Evolutionary conservation across 2,329 filamentous ascomycete genomes (phyloP).

Genomic region (Aspergillus calidoustus): DNA sequence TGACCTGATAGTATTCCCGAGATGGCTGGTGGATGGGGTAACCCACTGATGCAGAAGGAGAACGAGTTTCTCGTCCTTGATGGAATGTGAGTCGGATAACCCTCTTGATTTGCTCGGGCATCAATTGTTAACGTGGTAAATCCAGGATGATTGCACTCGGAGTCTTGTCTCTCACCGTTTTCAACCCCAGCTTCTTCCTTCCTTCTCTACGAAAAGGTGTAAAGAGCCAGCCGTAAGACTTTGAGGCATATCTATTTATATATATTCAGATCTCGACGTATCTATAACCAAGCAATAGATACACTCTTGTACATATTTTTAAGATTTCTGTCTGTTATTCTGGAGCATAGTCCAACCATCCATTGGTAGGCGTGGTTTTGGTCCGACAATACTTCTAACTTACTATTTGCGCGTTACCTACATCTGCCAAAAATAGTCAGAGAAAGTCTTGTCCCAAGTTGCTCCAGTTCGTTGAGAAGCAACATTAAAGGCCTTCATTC

Average conservation of each 20-base stretch:
- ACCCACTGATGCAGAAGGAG: constrained; percentile 52
- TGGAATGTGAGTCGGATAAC: constrained; percentile 47
- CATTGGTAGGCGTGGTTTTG: neutral
- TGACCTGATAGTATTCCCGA: constrained; percentile 48
- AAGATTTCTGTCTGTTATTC: neutral
- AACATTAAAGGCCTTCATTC: neutral
- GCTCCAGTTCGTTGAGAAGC: too few relatives aligned
- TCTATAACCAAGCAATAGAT: neutral
- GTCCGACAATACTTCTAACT: neutral
- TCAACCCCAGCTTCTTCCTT: constrained; percentile 53
- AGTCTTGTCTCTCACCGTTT: constrained; percentile 45
- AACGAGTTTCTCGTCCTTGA: constrained; percentile 54
- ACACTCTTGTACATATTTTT: neutral
- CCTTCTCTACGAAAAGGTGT: constrained; percentile 35
- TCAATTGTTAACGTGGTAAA: neutral
- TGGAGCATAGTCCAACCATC: neutral
- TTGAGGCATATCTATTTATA: neutral
- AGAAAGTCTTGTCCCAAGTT: too few relatives aligned
- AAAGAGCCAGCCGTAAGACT: constrained; percentile 26
- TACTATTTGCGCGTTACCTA: neutral
- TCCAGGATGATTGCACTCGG: constrained; percentile 52
- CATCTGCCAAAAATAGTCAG: too few relatives aligned
- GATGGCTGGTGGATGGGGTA: constrained; percentile 57
- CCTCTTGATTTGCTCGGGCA: neutral
- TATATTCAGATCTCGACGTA: neutral